These are phyloP conservation scores for Kandelia obovata DNA, from an alignment of 345 rosid species.

Conservation along the genomic window DNA sequence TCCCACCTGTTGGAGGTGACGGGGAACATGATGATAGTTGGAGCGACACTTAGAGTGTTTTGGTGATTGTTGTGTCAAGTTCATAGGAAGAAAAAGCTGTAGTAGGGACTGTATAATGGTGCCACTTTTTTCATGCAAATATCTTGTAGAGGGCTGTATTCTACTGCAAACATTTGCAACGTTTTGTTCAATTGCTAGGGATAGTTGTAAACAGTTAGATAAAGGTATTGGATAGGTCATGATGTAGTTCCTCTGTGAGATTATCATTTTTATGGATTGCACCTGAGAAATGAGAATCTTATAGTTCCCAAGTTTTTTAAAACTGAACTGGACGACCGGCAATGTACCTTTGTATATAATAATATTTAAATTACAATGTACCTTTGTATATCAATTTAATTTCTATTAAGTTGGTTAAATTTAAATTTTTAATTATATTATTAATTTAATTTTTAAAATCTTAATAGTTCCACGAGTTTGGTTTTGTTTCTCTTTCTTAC, in stretches of 20 bases:
- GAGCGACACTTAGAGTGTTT: conserved; percentile 49
- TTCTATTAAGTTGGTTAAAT: too few species aligned
- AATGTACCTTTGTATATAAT: too few species aligned
- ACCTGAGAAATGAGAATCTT: background rate
- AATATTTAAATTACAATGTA: too few species aligned
- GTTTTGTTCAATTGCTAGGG: conserved; percentile 21
- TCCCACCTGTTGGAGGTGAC: conserved; percentile 52
- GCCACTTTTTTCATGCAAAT: conserved; percentile 28
- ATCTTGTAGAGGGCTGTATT: conserved; percentile 21
- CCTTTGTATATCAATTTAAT: too few species aligned
- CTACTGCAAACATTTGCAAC: conserved; percentile 14
- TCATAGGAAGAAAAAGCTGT: conserved; percentile 8
- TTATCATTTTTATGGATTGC: conserved; percentile 18
- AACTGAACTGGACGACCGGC: too few species aligned
- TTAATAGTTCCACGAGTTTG: too few species aligned
- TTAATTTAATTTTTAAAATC: too few species aligned
- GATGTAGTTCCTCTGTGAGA: conserved; percentile 24
- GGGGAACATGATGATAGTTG: conserved; percentile 79
- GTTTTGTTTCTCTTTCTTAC: background rate
- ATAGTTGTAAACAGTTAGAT: conserved; percentile 16
- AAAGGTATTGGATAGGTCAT: conserved; percentile 11
- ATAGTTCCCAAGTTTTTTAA: too few species aligned
- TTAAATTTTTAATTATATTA: too few species aligned
- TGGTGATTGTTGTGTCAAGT: background rate
- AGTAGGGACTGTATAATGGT: conserved; percentile 18